Evolutionary conservation across 2,329 filamentous ascomycete species (phyloP).

Genomic region (Aurifilum marmelostoma): DNA sequence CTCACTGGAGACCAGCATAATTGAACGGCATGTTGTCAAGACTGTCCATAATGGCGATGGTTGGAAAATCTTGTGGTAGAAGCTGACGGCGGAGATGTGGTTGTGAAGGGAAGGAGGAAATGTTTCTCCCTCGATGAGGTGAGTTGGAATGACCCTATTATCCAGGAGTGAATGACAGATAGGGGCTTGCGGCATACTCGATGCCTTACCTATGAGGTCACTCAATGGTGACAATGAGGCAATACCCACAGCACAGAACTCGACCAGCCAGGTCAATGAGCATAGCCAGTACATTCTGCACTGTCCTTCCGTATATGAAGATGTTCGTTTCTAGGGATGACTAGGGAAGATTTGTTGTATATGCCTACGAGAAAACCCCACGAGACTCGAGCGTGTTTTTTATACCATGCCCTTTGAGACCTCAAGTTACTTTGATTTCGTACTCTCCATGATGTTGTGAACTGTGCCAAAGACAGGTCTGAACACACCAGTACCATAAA

Average conservation of each 20-base stretch:
- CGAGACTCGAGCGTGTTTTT: background rate
- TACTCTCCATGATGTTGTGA: too few relatives aligned
- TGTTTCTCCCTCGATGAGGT: background rate
- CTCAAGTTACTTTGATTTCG: too few relatives aligned
- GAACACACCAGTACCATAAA: too few relatives aligned
- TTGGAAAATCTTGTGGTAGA: too few relatives aligned
- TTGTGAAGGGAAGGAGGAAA: background rate
- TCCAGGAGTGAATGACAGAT: background rate
- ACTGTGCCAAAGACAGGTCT: too few relatives aligned
- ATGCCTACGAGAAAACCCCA: background rate
- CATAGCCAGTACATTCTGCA: background rate
- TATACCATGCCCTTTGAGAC: too few relatives aligned
- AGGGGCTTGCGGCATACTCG: background rate
- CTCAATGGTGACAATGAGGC: background rate
- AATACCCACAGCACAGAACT: too few relatives aligned
- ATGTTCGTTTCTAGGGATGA: background rate
- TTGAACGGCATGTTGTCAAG: background rate
- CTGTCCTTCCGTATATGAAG: background rate
- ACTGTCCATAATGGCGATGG: background rate
- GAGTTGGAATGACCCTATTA: background rate
- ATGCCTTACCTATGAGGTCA: background rate
- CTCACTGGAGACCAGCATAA: background rate
- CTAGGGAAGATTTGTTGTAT: background rate
- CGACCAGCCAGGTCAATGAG: background rate
- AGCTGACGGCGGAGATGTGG: background rate